These are phyloP conservation scores for Alternaria tenuissima DNA, from an alignment of 2,329 filamentous ascomycete genomes.

Conservation along the genomic window DNA sequence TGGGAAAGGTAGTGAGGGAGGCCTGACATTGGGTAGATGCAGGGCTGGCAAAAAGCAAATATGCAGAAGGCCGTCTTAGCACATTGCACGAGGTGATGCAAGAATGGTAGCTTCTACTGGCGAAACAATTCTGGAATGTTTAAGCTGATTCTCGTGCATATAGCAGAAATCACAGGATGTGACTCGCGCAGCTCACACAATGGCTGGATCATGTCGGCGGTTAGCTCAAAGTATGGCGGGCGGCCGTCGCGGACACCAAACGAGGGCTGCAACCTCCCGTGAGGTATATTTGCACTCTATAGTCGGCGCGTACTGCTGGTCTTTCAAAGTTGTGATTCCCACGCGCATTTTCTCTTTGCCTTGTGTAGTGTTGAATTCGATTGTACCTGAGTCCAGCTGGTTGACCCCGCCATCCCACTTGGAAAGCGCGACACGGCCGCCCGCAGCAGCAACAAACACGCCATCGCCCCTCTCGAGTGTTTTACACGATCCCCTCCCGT, in stretches of 20 bases:
- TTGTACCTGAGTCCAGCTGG: slow-evolving; percentile 8
- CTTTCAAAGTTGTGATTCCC: background rate
- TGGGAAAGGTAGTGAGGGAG: slow-evolving; percentile 2
- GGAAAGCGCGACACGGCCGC: slow-evolving; percentile 3
- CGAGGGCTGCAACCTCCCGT: slow-evolving; percentile 12
- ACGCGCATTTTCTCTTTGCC: background rate
- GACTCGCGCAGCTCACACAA: slow-evolving; percentile 36
- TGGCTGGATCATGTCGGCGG: slow-evolving; percentile 33
- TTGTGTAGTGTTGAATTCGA: slow-evolving; percentile 2
- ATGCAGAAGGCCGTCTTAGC: background rate
- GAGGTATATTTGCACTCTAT: slow-evolving; percentile 20
- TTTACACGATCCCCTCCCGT: background rate
- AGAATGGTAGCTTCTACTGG: slow-evolving; percentile 6
- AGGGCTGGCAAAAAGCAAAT: slow-evolving; percentile 4
- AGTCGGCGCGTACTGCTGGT: slow-evolving; percentile 6
- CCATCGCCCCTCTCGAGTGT: slow-evolving; percentile 14
- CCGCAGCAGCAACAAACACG: slow-evolving; percentile 8
- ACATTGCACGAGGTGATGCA: background rate
- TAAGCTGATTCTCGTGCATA: slow-evolving; percentile 24
- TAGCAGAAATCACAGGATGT: slow-evolving; percentile 38
- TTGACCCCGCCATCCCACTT: slow-evolving; percentile 20
- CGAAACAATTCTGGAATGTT: slow-evolving; percentile 22
- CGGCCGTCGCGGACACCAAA: slow-evolving; percentile 23
- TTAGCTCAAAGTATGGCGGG: slow-evolving; percentile 25
- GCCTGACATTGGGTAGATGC: slow-evolving; percentile 6